phyloP scores from a whole-genome alignment of 2,329 filamentous ascomycete species.

The Chaetoscypha palmicola region DNA sequence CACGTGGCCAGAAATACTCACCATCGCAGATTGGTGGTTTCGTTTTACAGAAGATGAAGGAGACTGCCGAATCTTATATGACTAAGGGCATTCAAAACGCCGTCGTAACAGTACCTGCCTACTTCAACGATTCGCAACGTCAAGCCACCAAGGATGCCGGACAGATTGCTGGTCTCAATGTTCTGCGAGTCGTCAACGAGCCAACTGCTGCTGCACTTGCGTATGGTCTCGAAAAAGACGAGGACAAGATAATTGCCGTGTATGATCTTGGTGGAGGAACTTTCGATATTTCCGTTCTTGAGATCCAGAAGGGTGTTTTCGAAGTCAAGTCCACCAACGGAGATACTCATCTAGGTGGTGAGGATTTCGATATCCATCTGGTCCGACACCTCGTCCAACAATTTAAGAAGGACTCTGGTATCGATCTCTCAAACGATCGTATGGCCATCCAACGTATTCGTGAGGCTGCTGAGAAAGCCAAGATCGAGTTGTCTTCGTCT shows the following conservation, averaged over 20 bases:
- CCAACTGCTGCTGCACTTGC: conserved; percentile 92
- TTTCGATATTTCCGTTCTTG: conserved; percentile 96
- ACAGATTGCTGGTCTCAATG: conserved; percentile 92
- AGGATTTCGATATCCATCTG: conserved; percentile 93
- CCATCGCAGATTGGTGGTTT: conserved; percentile 98
- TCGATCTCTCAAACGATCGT: conserved; percentile 85
- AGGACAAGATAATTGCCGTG: conserved; percentile 83
- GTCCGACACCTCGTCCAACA: conserved; percentile 89
- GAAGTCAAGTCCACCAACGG: conserved; percentile 99
- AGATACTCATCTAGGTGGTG: conserved; percentile 96
- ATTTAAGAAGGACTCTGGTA: conserved; percentile 93
- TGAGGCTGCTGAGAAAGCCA: conserved; percentile 97
- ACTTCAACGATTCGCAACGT: conserved; percentile 98
- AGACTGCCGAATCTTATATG: conserved; percentile 91
- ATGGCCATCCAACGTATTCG: conserved; percentile 99
- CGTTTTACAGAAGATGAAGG: conserved; percentile 97
- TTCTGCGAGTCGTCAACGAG: conserved; percentile 97
- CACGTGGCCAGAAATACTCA: conserved; percentile 91
- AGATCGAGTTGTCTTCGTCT: conserved; percentile 95
- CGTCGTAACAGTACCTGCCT: conserved; percentile 92
- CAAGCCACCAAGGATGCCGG: conserved; percentile 98
- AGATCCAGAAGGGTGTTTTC: conserved; percentile 97
- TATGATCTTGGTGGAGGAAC: conserved; percentile 98
- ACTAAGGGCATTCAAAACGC: conserved; percentile 90
- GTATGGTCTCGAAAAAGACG: conserved; percentile 93